Evolutionary conservation across 202 grass and related monocot genomes (phyloP), one percentile per base, ranked within the genome.

Genomic region (Panicum virgatum): DNA sequence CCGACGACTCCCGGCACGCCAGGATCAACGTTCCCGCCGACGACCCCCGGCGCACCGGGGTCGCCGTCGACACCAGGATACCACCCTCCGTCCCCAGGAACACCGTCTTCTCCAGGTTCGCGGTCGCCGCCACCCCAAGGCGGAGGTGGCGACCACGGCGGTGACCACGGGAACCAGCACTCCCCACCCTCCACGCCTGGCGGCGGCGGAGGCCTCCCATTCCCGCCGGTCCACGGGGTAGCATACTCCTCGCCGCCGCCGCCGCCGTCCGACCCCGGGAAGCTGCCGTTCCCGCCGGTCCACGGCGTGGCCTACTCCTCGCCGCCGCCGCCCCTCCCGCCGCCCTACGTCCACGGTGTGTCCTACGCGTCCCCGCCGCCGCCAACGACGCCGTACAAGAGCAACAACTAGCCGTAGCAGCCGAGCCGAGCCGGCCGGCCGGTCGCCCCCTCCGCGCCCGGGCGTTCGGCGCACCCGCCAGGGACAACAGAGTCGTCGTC

Each of bases 171-270:
- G 7, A 64, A 77, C 59, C 75, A 62, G 61, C 69, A 86, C 46
- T 1, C 59, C 0, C 72, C 88, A 16, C 87, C 87, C 5, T 77
- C 78, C 13, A 10, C 82, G 42, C 70, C 79, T n/a, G n/a, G n/a
- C n/a, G 10, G 68, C 16, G 4, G 68, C 7, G 43, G 72, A 3
- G 78, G 38, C 23, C 20, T 69, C 3, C 75, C 84, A 0, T 86
- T 90, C 43, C 94, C 94, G 0, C 94, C 94, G 0, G 87, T 90
- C 0, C 69, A 91, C 61, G 94, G 94, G 6, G 62, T 97, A 30
- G 44, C 88, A 0, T 97, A 97, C 70, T 83, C 86, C 9, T 97
- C 94, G 3, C 91, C 94, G 5, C 90, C 94, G 5, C 90, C 92
- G 0, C 93, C 94, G 0, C 88, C 88, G 6, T 73, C 70, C 29